phyloP scores from a whole-genome alignment of 2,329 filamentous ascomycete species.

The Penicillium sclerotigenum region DNA sequence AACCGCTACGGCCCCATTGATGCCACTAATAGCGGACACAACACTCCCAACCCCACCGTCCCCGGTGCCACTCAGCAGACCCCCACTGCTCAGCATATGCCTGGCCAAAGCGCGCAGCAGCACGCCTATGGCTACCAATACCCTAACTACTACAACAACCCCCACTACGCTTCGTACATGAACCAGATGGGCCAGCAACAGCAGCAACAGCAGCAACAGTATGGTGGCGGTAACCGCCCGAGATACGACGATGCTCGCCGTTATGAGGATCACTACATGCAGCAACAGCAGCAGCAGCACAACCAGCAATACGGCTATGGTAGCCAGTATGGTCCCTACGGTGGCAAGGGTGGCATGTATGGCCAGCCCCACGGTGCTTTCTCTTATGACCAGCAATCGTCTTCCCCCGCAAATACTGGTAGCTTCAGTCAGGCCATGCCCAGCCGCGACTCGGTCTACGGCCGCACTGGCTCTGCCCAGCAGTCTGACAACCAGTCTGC shows the following conservation, averaged over 20 bases:
- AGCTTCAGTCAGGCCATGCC: conserved; percentile 43
- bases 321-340: conserved; percentile 52
- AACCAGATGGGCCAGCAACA: conserved; percentile 50
- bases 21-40: conserved; percentile 85
- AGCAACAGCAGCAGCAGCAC: conserved; percentile 33
- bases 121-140: conserved; percentile 60
- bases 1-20: conserved; percentile 64
- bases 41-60: conserved; percentile 77
- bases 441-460: conserved; percentile 58
- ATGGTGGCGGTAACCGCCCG: conserved; percentile 48
- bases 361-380: conserved; percentile 54
- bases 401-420: conserved; percentile 60
- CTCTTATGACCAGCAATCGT: conserved; percentile 64
- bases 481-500: conserved; percentile 54
- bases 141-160: conserved; percentile 56
- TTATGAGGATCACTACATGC: conserved; percentile 45
- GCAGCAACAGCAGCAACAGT: conserved; percentile 44
- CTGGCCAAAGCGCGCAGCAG: conserved; percentile 45
- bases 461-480: conserved; percentile 56
- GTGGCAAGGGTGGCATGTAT: conserved; percentile 60
- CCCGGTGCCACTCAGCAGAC: conserved; percentile 53
- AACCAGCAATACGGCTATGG: conserved; percentile 54
- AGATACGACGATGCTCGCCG: conserved; percentile 51
- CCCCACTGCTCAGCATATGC: conserved; percentile 53
- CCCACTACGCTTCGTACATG: conserved; percentile 62